Evolutionary conservation across 768 basidiomycete species (phyloP).

Genomic region (Hygrocybe coccinea): DNA sequence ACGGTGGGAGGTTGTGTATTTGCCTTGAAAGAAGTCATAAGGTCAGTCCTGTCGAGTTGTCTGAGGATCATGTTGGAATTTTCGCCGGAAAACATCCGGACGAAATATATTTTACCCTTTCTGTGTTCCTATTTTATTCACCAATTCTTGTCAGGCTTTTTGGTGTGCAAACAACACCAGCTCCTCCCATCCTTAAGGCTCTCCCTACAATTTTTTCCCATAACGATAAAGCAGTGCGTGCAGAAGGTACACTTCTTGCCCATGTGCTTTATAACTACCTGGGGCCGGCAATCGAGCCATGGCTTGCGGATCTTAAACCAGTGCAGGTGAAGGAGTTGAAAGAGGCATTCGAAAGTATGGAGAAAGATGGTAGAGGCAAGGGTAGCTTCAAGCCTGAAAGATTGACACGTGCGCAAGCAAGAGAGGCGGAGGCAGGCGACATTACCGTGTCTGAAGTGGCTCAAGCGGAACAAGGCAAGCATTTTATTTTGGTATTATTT

Average conservation of each 20-base stretch:
- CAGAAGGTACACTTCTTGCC: constrained; percentile 78
- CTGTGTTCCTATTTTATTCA: constrained; percentile 5
- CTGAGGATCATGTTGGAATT: too few relatives aligned
- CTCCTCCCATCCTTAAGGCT: constrained; percentile 76
- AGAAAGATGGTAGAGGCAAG: constrained; percentile 79
- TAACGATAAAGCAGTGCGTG: constrained; percentile 90
- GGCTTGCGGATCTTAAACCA: constrained; percentile 86
- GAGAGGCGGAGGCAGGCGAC: constrained; percentile 55
- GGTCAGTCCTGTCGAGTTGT: constrained; percentile 43
- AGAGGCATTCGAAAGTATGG: constrained; percentile 81
- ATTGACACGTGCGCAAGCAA: constrained; percentile 67
- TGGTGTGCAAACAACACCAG: constrained; percentile 68
- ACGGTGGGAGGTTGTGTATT: constrained; percentile 73
- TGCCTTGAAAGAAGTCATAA: constrained; percentile 78
- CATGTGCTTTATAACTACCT: constrained; percentile 82
- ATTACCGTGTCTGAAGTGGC: constrained; percentile 32
- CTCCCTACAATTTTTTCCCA: constrained; percentile 94
- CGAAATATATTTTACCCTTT: background rate
- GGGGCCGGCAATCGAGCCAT: constrained; percentile 77
- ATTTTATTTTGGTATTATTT: constrained; percentile 2
- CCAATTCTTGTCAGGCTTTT: constrained; percentile 51
- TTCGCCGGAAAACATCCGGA: background rate
- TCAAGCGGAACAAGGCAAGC: constrained; percentile 46
- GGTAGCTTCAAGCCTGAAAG: constrained; percentile 77
- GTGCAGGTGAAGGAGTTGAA: constrained; percentile 95